Percentiles rank a stretch among this genome's conserved stretches.
Evolutionary conservation across 2,329 filamentous ascomycete species (phyloP).

Genomic region (Hypoxylon sp.): DNA sequence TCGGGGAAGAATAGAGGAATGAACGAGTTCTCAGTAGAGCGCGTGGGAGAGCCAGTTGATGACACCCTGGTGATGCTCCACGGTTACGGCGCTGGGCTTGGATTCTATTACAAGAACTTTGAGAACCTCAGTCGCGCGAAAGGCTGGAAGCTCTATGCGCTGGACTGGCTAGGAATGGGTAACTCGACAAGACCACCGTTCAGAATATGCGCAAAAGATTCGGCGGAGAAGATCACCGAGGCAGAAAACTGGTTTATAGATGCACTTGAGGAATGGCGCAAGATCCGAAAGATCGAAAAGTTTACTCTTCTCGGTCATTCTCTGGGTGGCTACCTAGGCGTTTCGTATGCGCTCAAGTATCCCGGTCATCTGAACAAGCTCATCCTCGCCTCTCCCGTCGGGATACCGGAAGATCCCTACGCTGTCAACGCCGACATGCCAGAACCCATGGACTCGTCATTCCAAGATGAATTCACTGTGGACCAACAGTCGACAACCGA

Average conservation of each 20-base stretch:
- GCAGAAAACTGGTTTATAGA: slow-evolving; percentile 97
- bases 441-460: slow-evolving; percentile 77
- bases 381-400: slow-evolving; percentile 93
- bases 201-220: slow-evolving; percentile 84
- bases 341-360: slow-evolving; percentile 96
- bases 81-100: slow-evolving; percentile 94
- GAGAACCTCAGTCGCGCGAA: slow-evolving; percentile 82
- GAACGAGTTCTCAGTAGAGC: slow-evolving; percentile 93
- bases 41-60: slow-evolving; percentile 80
- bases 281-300: slow-evolving; percentile 87
- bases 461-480: slow-evolving; percentile 83
- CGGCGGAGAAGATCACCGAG: slow-evolving; percentile 83
- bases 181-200: slow-evolving; percentile 87
- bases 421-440: slow-evolving; percentile 85
- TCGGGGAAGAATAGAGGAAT: slow-evolving; percentile 87
- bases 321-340: slow-evolving; percentile 92
- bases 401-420: slow-evolving; percentile 93
- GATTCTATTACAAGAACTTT: slow-evolving; percentile 99
- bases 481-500: slow-evolving; percentile 67
- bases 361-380: slow-evolving; percentile 95
- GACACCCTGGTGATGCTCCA: slow-evolving; percentile 96
- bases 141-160: slow-evolving; percentile 90
- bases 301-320: slow-evolving; percentile 96
- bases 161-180: slow-evolving; percentile 97
- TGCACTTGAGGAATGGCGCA: slow-evolving; percentile 94